Evolutionary conservation across 768 basidiomycete species (phyloP).

Genomic region (Tremella mesenterica): DNA sequence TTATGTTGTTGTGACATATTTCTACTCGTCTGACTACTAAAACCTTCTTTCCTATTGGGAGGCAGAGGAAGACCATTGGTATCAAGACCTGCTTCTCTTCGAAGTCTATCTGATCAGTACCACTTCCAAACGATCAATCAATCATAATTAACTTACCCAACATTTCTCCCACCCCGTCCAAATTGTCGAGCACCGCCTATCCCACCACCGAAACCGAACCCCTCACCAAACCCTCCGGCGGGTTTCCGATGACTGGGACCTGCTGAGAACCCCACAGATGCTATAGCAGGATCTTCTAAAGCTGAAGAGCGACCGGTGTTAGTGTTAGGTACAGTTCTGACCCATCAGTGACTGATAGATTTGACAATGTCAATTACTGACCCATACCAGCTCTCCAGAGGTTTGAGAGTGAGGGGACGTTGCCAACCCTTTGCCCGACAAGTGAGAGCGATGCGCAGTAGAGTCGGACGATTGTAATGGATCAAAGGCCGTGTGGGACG

Average conservation of each 20-base stretch:
- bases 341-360: background rate
- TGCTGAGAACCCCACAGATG: slow-evolving; percentile 21
- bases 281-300: slow-evolving; percentile 32
- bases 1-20: too few relatives aligned
- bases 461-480: background rate
- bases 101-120: slow-evolving; percentile 10
- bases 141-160: slow-evolving; percentile 14
- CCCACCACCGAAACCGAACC: slow-evolving; percentile 36
- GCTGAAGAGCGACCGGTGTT: background rate
- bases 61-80: slow-evolving; percentile 10
- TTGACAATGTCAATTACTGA: slow-evolving; percentile 7
- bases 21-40: too few relatives aligned
- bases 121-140: background rate
- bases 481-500: slow-evolving; percentile 3
- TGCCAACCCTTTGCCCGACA: slow-evolving; percentile 10
- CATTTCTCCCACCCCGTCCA: slow-evolving; percentile 20
- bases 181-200: slow-evolving; percentile 26
- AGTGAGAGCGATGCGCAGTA: slow-evolving; percentile 18
- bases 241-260: slow-evolving; percentile 4
- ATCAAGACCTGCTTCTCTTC: slow-evolving; percentile 15
- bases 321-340: background rate
- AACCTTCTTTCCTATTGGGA: too few relatives aligned
- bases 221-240: slow-evolving; percentile 31
- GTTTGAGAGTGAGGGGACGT: slow-evolving; percentile 7
- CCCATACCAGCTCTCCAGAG: slow-evolving; percentile 30